These are phyloP conservation scores for Hondaea fermentalgiana DNA, from an alignment of 108 stramenopile genomes.

Conservation along the genomic window DNA sequence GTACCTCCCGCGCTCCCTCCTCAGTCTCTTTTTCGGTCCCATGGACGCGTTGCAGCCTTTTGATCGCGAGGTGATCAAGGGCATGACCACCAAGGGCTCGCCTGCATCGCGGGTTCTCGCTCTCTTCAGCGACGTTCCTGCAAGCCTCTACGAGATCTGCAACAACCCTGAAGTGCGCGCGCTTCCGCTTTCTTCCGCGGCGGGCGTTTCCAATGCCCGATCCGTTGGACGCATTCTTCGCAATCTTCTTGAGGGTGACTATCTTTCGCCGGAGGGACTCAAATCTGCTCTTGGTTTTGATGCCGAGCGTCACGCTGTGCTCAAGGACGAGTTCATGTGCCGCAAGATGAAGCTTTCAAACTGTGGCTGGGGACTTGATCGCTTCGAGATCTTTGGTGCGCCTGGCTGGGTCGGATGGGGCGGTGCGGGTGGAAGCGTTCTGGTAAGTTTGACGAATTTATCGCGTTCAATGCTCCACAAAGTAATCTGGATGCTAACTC, in stretches of 20 bases:
- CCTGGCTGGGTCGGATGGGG: constrained; percentile 11
- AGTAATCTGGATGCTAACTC: too few species aligned
- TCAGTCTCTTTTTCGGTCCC: neutral
- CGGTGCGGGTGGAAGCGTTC: neutral
- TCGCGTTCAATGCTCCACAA: neutral
- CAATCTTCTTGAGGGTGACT: neutral
- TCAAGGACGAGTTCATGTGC: neutral
- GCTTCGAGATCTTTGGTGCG: neutral
- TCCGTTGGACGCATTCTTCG: neutral
- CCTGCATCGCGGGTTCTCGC: neutral
- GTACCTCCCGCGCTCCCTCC: neutral
- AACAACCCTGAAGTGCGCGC: neutral
- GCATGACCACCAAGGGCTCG: neutral
- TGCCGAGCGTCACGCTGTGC: neutral
- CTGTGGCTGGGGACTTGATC: neutral
- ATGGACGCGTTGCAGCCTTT: neutral
- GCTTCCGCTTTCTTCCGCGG: neutral
- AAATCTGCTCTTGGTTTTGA: neutral
- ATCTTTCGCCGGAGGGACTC: neutral
- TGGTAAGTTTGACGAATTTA: neutral
- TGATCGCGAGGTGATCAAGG: neutral
- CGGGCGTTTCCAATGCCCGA: neutral
- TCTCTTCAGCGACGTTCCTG: neutral
- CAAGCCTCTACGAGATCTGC: neutral
- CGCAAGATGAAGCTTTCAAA: neutral